Evolutionary conservation across 805 yeast species (phyloP).

Genomic region (Ogataea glucozyma): DNA sequence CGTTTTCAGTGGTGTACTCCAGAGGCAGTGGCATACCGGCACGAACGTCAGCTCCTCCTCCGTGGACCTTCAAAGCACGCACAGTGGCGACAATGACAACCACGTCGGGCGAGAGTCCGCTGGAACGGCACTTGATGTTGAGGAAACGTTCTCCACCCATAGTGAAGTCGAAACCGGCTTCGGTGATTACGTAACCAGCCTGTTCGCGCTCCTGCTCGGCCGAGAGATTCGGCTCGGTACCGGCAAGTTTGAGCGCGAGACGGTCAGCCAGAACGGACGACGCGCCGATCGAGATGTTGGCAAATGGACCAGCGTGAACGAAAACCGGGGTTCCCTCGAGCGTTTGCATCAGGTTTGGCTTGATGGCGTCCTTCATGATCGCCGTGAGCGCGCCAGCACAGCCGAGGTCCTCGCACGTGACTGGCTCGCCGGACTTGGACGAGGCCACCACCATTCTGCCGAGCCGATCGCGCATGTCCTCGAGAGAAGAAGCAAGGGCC

Average conservation of each 20-base stretch:
- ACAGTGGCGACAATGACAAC: constrained; percentile 95
- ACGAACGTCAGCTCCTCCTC: constrained; percentile 96
- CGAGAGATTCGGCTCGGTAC: constrained; percentile 49
- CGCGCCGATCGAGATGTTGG: constrained; percentile 96
- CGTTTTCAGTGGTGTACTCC: constrained; percentile 79
- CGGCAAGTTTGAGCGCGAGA: constrained; percentile 88
- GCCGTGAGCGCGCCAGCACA: constrained; percentile 96
- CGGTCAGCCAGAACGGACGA: constrained; percentile 92
- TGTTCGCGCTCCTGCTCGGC: constrained; percentile 37
- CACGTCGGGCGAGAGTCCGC: constrained; percentile 84
- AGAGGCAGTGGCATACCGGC: constrained; percentile 87
- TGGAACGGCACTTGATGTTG: constrained; percentile 91
- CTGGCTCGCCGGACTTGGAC: constrained; percentile 69
- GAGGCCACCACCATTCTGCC: constrained; percentile 91
- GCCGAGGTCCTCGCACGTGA: constrained; percentile 93
- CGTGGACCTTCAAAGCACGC: constrained; percentile 94
- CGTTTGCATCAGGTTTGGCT: constrained; percentile 96
- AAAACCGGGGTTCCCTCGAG: constrained; percentile 97
- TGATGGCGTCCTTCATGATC: constrained; percentile 90
- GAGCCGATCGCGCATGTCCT: constrained; percentile 83
- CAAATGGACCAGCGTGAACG: constrained; percentile 98
- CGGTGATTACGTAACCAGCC: constrained; percentile 90
- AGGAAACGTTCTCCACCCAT: constrained; percentile 99
- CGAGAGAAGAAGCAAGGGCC: constrained; percentile 75
- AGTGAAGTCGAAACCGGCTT: constrained; percentile 98